These are phyloP conservation scores for Paramecium biaurelia DNA, from an alignment of 73 alveolate species.

Conservation along the genomic window DNA sequence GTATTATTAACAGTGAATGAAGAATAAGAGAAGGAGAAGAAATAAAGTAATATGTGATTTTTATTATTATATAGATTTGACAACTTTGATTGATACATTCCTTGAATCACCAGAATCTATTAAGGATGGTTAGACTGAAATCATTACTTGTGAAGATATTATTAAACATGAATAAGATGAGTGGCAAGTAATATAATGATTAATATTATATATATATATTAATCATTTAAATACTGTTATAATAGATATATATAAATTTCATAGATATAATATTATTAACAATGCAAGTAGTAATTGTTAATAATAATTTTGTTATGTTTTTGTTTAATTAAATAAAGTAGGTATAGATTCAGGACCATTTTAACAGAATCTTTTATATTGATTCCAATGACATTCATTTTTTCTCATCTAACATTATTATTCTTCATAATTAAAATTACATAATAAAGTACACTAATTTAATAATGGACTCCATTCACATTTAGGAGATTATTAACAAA, in stretches of 20 bases:
- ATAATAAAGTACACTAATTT: background rate
- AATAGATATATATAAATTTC: background rate
- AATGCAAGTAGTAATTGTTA: background rate
- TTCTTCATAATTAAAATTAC: background rate
- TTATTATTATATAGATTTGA: background rate
- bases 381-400: conserved; percentile 45
- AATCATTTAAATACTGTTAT: background rate
- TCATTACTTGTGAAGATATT: background rate
- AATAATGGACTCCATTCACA: background rate
- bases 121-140: background rate
- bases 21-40: background rate
- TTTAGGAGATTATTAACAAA: background rate
- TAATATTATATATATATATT: background rate
- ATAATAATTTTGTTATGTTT: background rate
- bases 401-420: background rate
- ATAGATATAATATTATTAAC: background rate
- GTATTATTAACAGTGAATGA: background rate
- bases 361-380: background rate
- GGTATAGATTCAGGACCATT: background rate
- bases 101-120: background rate
- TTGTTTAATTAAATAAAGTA: background rate
- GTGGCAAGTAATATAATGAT: background rate
- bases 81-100: background rate
- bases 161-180: conserved; percentile 23
- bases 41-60: background rate